Evolutionary conservation across 139 green algal species (phyloP), one percentile per base, ranked within the genome.

Genomic region (Limnomonas spitsbergensis): DNA sequence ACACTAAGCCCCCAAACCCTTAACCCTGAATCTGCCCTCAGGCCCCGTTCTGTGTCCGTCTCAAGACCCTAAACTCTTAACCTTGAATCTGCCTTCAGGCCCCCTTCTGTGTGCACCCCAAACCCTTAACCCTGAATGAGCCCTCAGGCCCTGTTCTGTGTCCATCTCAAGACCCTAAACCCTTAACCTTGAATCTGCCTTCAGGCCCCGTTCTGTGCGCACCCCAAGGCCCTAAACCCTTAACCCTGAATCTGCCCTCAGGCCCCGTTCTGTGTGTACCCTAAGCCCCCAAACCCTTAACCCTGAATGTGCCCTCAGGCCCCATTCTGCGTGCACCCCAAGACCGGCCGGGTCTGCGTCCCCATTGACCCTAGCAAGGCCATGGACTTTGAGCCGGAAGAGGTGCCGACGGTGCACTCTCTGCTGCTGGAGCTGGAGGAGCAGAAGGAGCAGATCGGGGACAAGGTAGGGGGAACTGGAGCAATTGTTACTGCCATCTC

Each of bases 91-190:
- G 4, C 29, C 29, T 14, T 36, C 29, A 70, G 77, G 93, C 95
- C 1, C 96, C 96, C 20, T 99, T 99, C 84, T 99, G 96, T 75
- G 91, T 99, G 56, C 96, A 99, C 84, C 96, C 96, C 34, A 99
- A 99, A n/a, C n/a, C n/a, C n/a, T n/a, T n/a, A n/a, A n/a, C n/a
- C n/a, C n/a, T n/a, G n/a, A n/a, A n/a, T n/a, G n/a, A n/a, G n/a
- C n/a, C n/a, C n/a, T n/a, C n/a, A n/a, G n/a, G n/a, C n/a, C n/a
- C n/a, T n/a, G n/a, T n/a, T n/a, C n/a, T n/a, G n/a, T n/a, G n/a
- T n/a, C n/a, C n/a, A n/a, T 83, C 95, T 96, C 34, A 98, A 99
- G 86, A 99, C n/a, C n/a, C n/a, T n/a, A n/a, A n/a, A n/a, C n/a
- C n/a, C n/a, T n/a, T n/a, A n/a, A n/a, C n/a, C n/a, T n/a, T n/a